Base-by-base conservation (phyloP, 768 basidiomycete genomes). In the Suillus cothurnatus region DNA sequence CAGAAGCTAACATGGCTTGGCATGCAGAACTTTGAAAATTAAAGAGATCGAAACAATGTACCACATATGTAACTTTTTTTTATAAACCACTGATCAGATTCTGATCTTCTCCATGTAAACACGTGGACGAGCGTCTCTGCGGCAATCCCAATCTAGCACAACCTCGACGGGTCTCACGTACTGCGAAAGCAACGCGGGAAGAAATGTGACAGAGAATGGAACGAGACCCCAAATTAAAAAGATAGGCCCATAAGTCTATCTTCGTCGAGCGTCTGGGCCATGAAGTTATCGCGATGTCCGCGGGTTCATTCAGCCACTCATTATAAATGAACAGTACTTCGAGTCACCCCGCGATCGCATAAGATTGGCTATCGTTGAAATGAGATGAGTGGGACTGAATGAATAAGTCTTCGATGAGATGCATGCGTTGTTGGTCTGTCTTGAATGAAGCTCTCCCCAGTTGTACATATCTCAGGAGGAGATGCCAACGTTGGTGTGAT, bases 171-270 rank as follows among this genome's bases (percentile, higher is more conserved):
- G 17, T 9, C 38, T 39, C 36, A 26, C 57, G 26, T 59, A 55
- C 31, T 59, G 57, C 57, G 57, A 59, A 59, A 59, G 57, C 26
- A 59, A 28, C 57, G 57, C 57, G 57, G 57, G 57, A 59, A 59
- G 38, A 38, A 19, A 19, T 11, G 9, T 41, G 38, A 59, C 17
- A 59, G 15, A 36, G 38, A 59, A 59, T 39, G 57, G 38, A 39
- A 39, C 11, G 11, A 39, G n/a, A 39, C 17, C 21, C 17, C 21
- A 59, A 39, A 26, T 19, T 28, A 59, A 39, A 19, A 15, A 59
- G 38, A 59, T 59, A 59, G 57, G 57, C 26, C 38, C 38, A 59
- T 39, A 28, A 28, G 38, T 28, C 57, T 59, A 59, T 39, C 57
- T 39, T 59, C 9, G 57, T 59, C 23, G 23, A 39, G 38, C 57